phyloP scores from a whole-genome alignment of 768 basidiomycete genomes.

The Mycena latifolia region DNA sequence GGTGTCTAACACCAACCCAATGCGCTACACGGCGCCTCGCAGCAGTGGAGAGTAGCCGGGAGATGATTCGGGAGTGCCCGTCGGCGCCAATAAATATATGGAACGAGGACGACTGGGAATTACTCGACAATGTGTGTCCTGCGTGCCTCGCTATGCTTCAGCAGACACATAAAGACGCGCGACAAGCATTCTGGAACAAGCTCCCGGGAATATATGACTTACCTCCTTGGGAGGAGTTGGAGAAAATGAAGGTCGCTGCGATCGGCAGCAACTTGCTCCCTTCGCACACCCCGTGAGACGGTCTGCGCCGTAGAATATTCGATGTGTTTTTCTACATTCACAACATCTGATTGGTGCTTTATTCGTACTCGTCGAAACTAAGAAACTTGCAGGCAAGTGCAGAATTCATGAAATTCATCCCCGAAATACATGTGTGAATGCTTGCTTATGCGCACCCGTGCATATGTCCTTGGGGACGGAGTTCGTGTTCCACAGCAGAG shows the following conservation, averaged over 20 bases:
- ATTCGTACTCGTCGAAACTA: too few species aligned
- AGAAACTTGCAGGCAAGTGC: too few species aligned
- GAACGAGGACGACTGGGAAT: slow-evolving; percentile 3
- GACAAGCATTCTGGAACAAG: slow-evolving; percentile 9
- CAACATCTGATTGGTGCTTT: too few species aligned
- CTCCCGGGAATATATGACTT: slow-evolving; percentile 17
- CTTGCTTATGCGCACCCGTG: too few species aligned
- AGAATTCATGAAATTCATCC: too few species aligned
- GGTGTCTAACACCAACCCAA: background rate
- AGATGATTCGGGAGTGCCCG: background rate
- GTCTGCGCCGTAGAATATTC: too few species aligned
- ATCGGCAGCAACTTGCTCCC: background rate
- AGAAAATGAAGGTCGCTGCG: slow-evolving; percentile 1
- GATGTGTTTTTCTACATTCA: too few species aligned
- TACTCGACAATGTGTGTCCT: background rate
- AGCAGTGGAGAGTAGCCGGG: background rate
- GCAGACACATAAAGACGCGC: background rate
- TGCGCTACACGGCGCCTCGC: background rate
- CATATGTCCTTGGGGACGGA: too few species aligned
- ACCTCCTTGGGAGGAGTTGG: slow-evolving; percentile 14
- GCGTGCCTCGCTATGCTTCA: background rate
- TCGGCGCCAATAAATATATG: slow-evolving; percentile 12
- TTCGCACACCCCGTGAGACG: too few species aligned
- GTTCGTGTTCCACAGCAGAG: too few species aligned
- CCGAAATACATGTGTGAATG: too few species aligned